Conservation (phyloP, 176 grass and related monocot genomes). For the Thinopyrum elongatum region DNA sequence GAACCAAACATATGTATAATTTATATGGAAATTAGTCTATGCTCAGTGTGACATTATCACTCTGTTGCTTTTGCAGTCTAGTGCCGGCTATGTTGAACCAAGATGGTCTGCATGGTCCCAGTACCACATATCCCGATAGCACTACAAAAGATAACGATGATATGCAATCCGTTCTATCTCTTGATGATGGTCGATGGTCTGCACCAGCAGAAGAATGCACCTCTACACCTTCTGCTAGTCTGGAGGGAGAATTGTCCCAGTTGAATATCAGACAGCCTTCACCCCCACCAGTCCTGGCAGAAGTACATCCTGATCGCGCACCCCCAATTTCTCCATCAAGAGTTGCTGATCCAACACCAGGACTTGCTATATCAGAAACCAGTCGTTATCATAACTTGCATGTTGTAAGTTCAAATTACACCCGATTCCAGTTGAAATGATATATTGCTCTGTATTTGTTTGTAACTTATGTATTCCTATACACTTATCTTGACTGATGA, state of each 20-base stretch:
- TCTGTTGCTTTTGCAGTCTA: constrained; percentile 44
- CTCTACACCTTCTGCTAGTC: constrained; percentile 33
- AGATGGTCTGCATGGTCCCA: constrained; percentile 44
- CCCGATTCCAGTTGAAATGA: constrained; percentile 17
- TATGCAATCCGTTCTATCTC: constrained; percentile 90
- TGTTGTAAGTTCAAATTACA: constrained; percentile 68
- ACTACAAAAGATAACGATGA: constrained; percentile 57
- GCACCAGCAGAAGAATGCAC: constrained; percentile 46
- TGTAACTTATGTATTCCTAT: constrained; percentile 26
- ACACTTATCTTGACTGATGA: constrained; percentile 8
- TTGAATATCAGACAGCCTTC: constrained; percentile 85
- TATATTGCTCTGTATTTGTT: constrained; percentile 30
- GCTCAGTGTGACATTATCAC: constrained; percentile 1
- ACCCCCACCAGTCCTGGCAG: constrained; percentile 81
- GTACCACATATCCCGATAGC: constrained; percentile 30
- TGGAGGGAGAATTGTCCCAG: constrained; percentile 68
- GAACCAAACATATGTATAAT: constrained; percentile 9
- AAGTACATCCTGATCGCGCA: constrained; percentile 59
- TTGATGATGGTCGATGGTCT: constrained; percentile 96
- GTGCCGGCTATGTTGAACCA: constrained; percentile 57
- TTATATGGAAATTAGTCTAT: constrained; percentile 20
- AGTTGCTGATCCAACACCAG: constrained; percentile 91
- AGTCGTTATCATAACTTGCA: constrained; percentile 80
- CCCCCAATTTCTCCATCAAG: constrained; percentile 68
- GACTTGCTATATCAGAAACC: constrained; percentile 49